phyloP scores from a whole-genome alignment of 164 flowering plant species.

The Platanus orientalis region DNA sequence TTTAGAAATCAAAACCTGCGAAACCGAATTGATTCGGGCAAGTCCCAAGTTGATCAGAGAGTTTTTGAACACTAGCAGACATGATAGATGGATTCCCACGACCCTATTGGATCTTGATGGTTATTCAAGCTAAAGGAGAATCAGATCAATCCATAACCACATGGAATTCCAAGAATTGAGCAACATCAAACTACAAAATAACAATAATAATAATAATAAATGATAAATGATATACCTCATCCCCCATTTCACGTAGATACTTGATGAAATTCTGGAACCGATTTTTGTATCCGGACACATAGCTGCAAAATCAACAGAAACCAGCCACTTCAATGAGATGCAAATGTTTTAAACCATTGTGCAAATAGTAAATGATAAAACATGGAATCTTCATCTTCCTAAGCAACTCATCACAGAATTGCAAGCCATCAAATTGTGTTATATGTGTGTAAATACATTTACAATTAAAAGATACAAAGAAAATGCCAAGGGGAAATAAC shows the following conservation, averaged over 20 bases:
- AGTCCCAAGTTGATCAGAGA: not conserved
- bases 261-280: conserved; percentile 94
- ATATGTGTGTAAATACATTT: not conserved
- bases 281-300: conserved; percentile 94
- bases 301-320: conserved; percentile 48
- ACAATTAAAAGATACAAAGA: too few species aligned
- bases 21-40: not conserved
- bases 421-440: not conserved
- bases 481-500: too few species aligned
- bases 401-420: not conserved
- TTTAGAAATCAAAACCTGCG: not conserved
- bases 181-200: not conserved
- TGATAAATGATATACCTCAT: conserved; percentile 66
- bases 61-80: too few species aligned
- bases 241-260: conserved; percentile 96
- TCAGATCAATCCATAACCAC: conserved; percentile 4
- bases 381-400: not conserved
- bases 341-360: not conserved
- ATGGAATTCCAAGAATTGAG: conserved; percentile 5
- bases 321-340: not conserved
- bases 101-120: too few species aligned
- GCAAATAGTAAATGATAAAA: not conserved
- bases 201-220: too few species aligned
- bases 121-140: not conserved
- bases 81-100: too few species aligned